Conservation (phyloP, 768 basidiomycete genomes). For the Leccinum rimulosum region DNA sequence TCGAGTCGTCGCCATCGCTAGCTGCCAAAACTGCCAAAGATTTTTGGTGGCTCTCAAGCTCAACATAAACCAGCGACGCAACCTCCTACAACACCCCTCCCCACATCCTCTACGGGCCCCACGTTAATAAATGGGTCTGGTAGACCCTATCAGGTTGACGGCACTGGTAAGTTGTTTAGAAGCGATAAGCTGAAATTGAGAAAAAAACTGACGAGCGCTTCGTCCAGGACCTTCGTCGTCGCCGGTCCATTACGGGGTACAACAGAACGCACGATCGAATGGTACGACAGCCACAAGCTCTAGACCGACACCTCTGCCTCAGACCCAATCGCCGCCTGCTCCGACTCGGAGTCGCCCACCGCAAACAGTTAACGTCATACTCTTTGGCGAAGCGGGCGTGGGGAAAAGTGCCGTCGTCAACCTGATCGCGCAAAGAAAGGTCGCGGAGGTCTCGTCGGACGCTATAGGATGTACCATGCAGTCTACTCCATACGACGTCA, state of each 20-base stretch:
- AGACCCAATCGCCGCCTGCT: too few relatives aligned
- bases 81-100: not conserved
- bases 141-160: too few relatives aligned
- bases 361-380: slow-evolving; percentile 2
- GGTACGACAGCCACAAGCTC: not conserved
- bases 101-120: not conserved
- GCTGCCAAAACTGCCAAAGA: not conserved
- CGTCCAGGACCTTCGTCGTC: not conserved
- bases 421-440: not conserved
- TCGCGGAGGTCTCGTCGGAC: slow-evolving; percentile 12
- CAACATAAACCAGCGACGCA: not conserved
- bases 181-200: not conserved
- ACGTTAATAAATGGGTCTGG: not conserved
- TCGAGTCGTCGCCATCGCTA: not conserved
- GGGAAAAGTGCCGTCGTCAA: slow-evolving; percentile 10
- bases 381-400: slow-evolving; percentile 5
- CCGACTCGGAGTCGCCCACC: not conserved
- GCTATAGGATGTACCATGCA: slow-evolving; percentile 31
- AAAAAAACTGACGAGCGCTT: not conserved
- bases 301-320: not conserved
- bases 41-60: not conserved
- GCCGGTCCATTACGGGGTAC: not conserved
- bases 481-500: slow-evolving; percentile 18
- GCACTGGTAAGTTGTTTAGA: not conserved
- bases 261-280: not conserved